Evolutionary conservation across 2,329 filamentous ascomycete species (phyloP).

Genomic region (Botrytis squamosa): DNA sequence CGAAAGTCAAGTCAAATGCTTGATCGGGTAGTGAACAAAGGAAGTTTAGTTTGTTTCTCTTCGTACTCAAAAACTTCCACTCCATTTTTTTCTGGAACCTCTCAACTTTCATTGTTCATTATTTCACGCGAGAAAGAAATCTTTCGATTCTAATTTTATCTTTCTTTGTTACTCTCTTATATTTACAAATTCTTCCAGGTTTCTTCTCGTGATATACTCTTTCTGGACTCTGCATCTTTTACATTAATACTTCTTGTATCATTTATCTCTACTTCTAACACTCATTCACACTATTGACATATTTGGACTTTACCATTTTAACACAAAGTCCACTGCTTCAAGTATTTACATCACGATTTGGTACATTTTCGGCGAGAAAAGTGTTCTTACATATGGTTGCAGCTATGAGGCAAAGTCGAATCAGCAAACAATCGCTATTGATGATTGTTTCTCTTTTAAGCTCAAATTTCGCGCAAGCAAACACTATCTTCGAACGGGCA

Average conservation of each 20-base stretch:
- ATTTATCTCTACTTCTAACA: conserved; percentile 22
- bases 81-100: conserved; percentile 35
- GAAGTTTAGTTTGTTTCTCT: conserved; percentile 5
- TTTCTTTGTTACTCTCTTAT: conserved; percentile 15
- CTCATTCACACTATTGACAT: conserved; percentile 25
- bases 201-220: not conserved
- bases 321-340: not conserved
- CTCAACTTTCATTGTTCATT: conserved; percentile 19
- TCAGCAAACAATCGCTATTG: conserved; percentile 26
- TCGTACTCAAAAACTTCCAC: conserved; percentile 19
- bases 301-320: conserved; percentile 15
- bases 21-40: conserved; percentile 26
- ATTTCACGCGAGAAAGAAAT: not conserved
- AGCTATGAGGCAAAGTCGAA: conserved; percentile 30
- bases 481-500: conserved; percentile 45
- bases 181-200: not conserved
- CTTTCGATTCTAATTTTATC: conserved; percentile 1
- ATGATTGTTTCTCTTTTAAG: conserved; percentile 38
- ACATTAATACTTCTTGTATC: conserved; percentile 31
- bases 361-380: not conserved
- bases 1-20: conserved; percentile 23
- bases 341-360: not conserved
- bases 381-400: not conserved
- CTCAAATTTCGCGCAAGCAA: conserved; percentile 42
- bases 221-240: not conserved